Evolutionary conservation across 2,329 filamentous ascomycete genomes (phyloP), one percentile per base, ranked within the genome.

Genomic region (Dactylonectria macrodidyma): DNA sequence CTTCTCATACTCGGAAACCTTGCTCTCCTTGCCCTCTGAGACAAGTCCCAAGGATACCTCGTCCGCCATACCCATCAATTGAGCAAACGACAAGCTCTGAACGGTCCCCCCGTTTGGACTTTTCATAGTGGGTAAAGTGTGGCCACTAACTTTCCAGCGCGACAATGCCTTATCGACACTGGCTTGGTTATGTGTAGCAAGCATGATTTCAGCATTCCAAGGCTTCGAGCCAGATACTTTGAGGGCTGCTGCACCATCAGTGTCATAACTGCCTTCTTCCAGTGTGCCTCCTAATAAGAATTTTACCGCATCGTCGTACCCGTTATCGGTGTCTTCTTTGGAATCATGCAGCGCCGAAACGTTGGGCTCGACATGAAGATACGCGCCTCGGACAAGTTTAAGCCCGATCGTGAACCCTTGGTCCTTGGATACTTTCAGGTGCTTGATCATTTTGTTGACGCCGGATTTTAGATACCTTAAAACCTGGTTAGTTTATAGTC

Each of bases 31-130:
- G 52, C 56, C 62, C 6, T 62, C 58, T 0, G 58, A n/a, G 5
- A 66, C 64, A 3, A 66, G 59, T 7, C 64, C 64, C 26, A 66
- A 58, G 5, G 63, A 66, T 11, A 66, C 64, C 30, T 66, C 64
- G 24, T 66, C 64, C 1, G 64, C 64, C 64, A 66, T 66, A 10
- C 64, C 64, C 64, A 66, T 66, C 10, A 66, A 51, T 19, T 66
- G 64, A 5, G 64, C 64, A 26, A 66, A 66, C 7, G 58, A 56
- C 9, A 66, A 14, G 5, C 58, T 62, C 34, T 52, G 41, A 3
- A 66, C 64, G 3, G 51, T 62, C 19, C 64, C 64, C 4, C 58
- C 64, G n/a, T 65, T 65, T 12, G 38, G 11, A n/a, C 61, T 61
- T 8, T 57, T 26, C 5, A 50, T 24, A 50, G 54, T 38, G 36